Evolutionary conservation across 2,329 filamentous ascomycete species (phyloP), one percentile per base, ranked within the genome.

Genomic region (Fusarium oligoseptatum): DNA sequence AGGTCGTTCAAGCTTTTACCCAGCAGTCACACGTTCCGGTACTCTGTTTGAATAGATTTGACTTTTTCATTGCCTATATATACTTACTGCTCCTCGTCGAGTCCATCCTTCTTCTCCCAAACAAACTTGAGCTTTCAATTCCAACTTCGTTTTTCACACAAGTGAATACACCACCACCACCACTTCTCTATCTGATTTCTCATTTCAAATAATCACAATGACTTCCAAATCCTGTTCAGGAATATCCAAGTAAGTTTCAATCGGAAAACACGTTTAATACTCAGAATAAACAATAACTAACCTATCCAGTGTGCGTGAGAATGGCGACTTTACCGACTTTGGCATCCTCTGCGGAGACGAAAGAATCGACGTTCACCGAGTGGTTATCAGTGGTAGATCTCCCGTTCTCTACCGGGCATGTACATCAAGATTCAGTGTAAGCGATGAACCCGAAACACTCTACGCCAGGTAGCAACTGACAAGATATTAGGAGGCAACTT

Each of bases 351-450:
- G 64, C n/a, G 1, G 37, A 5, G 64, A 60, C 1, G 2, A 60
- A 6, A 68, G 14, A 2, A 64, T 72, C 1, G 15, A 8, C 0
- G 64, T 66, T 0, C 68, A 68, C 10, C 58, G 20, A 4, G 32
- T 71, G 8, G 37, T 72, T 2, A 3, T 72, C 3, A 60, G 50
- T 3, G n/a, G 60, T 7, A 41, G 57, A 24, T 68, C 70, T 0
- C 10, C 48, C 0, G 50, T 66, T 6, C 66, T 72, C 17, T 36
- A 60, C 0, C 22, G n/a, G 20, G 60, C 15, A 17, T 70, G 64
- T 15, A 36, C 37, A 10, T 65, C 68, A 10, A 12, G 41, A 17
- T 75, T 75, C 12, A 72, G 68, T 61, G 62, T 45, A 24, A n/a
- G 7, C 3, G 24, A 2, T 1, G 3, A 27, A 7, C 10, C 14